A percentile compares a stretch with the other conserved stretches of the same genome.
phyloP scores from a whole-genome alignment of 2,329 filamentous ascomycete genomes.

The Fusarium nelsonii region DNA sequence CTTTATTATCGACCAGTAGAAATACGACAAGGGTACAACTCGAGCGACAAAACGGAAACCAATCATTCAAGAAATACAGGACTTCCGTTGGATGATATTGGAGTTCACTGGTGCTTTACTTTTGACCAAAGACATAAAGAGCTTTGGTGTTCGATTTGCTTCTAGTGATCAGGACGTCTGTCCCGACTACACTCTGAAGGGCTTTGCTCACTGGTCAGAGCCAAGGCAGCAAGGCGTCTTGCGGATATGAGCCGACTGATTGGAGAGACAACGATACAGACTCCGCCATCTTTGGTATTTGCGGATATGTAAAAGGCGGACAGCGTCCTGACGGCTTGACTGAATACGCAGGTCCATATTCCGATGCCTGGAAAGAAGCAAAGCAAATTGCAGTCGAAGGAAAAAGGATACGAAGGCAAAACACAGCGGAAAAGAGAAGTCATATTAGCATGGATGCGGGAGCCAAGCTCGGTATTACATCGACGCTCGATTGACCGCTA shows the following conservation, averaged over 20 bases:
- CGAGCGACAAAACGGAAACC: neutral
- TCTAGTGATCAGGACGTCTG: neutral
- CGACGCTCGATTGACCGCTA: neutral
- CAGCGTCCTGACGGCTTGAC: neutral
- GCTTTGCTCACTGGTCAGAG: neutral
- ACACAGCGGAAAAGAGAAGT: neutral
- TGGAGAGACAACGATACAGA: neutral
- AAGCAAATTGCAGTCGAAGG: neutral
- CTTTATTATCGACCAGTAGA: constrained; percentile 8
- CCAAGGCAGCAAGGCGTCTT: constrained; percentile 1
- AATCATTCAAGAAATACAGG: neutral
- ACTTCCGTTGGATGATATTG: neutral
- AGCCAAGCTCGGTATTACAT: neutral
- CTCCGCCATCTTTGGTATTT: neutral
- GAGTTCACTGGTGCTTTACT: neutral
- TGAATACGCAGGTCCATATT: neutral
- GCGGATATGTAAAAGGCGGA: neutral
- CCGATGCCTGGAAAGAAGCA: neutral
- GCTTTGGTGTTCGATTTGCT: neutral
- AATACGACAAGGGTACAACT: constrained; percentile 18
- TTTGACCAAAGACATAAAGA: constrained; percentile 1
- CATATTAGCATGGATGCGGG: neutral
- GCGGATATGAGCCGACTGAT: neutral
- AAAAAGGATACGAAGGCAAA: neutral
- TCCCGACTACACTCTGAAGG: neutral